phyloP scores from a whole-genome alignment of 768 basidiomycete species.

The Boletus rufocinnamomeus region DNA sequence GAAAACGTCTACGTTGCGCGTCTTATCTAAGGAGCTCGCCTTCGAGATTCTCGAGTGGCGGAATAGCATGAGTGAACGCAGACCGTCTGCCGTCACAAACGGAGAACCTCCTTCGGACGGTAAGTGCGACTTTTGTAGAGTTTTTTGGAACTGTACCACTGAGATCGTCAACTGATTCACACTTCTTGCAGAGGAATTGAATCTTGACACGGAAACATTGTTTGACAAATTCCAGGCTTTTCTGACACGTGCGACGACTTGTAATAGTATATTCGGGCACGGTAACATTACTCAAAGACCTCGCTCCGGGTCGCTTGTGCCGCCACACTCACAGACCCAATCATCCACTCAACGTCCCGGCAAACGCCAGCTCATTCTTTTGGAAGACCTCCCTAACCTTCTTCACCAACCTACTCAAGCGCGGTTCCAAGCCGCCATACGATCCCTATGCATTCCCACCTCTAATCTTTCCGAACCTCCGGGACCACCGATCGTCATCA shows the following conservation, averaged over 20 bases:
- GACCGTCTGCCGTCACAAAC: constrained; percentile 24
- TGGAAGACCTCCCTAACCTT: constrained; percentile 93
- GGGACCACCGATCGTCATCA: constrained; percentile 69
- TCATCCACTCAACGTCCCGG: constrained; percentile 4
- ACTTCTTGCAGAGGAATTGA: constrained; percentile 13
- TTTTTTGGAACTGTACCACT: not conserved
- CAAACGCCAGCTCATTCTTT: constrained; percentile 65
- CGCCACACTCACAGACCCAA: constrained; percentile 4
- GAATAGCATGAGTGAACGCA: constrained; percentile 60
- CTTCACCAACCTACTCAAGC: constrained; percentile 67
- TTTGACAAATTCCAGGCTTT: constrained; percentile 77
- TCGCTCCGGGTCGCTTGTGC: constrained; percentile 5
- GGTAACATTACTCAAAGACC: constrained; percentile 11
- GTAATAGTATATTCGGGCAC: constrained; percentile 50
- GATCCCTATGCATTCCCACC: constrained; percentile 47
- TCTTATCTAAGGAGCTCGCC: constrained; percentile 71
- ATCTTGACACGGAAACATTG: constrained; percentile 29
- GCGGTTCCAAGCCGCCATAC: constrained; percentile 71
- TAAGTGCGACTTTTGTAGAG: not conserved
- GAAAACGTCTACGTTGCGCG: constrained; percentile 83
- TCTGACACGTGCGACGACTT: constrained; percentile 66
- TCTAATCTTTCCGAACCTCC: constrained; percentile 23
- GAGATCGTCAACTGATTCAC: not conserved
- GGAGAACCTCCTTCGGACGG: constrained; percentile 16
- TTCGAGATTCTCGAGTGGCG: constrained; percentile 88